Base-by-base conservation (phyloP, 306 rosid species). In the Cajanus cajan region DNA sequence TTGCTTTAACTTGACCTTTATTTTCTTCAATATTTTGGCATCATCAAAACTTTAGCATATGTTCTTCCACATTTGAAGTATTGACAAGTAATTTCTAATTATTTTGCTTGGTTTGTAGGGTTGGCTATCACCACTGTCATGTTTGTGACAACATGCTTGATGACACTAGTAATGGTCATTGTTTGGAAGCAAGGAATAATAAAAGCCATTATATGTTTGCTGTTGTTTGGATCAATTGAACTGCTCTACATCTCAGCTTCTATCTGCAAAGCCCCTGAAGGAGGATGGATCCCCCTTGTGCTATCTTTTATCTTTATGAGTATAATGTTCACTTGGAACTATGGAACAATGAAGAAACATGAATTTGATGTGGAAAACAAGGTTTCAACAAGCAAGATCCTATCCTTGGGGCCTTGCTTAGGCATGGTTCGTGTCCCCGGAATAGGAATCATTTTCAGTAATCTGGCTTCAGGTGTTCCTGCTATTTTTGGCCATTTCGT, bases 141-240 rank as follows among this genome's bases (percentile, higher is more conserved):
- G 86, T 78, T 83, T 44, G 86, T 83, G 71, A 83, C 86, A 72
- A 83, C 86, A 57, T 83, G 92, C 77, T 82, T 93, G 85, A 91
- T 91, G 97, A 71, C 88, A 41, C 82, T 93, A 19, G 91, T 90
- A 51, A 90, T 90, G 51, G 51, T 87, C 25, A 80, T 90, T 12
- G 90, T 91, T 25, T 90, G 97, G 98, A 90, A 90, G 82, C 73
- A 82, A 74, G 88, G 82, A 25, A 69, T 86, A 28, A 13, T 78
- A 11, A 76, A 39, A 65, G 89, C 91, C 73, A 31, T 91, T 36
- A 51, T 62, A 25, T 83, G 76, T 73, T 72, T 78, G 43, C 41
- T 78, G 1, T 57, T 83, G 47, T 83, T 83, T 66, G 86, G 86
- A 47, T 72, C 86, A 1, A 67, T 78, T 55, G 86, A 83, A 45